Conservation (phyloP, 345 rosid genomes). For the Firmiana major region DNA sequence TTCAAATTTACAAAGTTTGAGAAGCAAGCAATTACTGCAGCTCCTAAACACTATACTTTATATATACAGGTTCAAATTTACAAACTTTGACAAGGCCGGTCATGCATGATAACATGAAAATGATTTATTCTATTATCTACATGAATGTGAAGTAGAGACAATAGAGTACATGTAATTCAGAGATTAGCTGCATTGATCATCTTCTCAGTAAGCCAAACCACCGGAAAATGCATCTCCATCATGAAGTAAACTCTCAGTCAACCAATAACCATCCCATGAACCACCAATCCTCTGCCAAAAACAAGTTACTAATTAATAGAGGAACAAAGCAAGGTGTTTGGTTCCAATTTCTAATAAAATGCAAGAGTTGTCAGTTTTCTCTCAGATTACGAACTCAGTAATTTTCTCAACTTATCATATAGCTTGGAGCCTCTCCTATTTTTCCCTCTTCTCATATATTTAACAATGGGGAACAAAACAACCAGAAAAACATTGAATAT, state of each 20-base stretch:
- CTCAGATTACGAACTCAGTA: background rate
- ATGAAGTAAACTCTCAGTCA: conserved; percentile 79
- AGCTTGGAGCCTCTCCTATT: background rate
- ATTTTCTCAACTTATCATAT: background rate
- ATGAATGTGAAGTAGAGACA: background rate
- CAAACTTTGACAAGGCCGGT: conserved; percentile 7
- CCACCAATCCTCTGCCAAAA: conserved; percentile 75
- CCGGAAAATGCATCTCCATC: conserved; percentile 87
- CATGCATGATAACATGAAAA: background rate
- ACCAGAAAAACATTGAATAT: background rate
- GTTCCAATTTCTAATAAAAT: background rate
- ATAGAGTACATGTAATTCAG: background rate
- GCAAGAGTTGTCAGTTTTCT: background rate
- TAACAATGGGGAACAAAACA: background rate
- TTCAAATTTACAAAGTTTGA: conserved; percentile 8
- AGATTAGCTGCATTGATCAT: background rate
- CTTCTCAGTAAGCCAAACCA: conserved; percentile 75
- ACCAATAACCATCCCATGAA: conserved; percentile 96
- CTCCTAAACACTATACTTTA: background rate
- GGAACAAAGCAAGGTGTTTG: background rate
- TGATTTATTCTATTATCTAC: conserved; percentile 13
- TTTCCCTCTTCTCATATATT: background rate
- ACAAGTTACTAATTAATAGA: conserved; percentile 12
- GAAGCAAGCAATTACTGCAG: too few relatives aligned
- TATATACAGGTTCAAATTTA: conserved; percentile 18